Base-by-base conservation (phyloP, 1,284 basidiomycete genomes). In the Rhodotorula sp. region DNA sequence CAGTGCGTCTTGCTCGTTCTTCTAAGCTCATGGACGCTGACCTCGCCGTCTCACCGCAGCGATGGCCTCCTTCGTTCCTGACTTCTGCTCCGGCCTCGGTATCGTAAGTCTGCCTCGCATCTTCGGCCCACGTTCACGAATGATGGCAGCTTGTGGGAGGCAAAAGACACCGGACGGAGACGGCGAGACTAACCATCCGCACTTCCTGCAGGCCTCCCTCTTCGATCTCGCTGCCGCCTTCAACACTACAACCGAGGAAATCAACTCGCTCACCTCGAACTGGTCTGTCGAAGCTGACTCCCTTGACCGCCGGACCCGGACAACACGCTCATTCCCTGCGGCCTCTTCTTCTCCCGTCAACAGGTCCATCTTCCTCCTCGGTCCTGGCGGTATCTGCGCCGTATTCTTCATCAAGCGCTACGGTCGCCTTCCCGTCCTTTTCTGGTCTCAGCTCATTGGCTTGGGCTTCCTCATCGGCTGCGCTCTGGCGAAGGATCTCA, bases 341-440 rank as follows among this genome's bases (percentile, higher is more conserved):
- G n/a, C n/a, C n/a, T n/a, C n/a, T n/a, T n/a, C n/a, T n/a, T n/a
- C n/a, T n/a, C n/a, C 44, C 44, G 9, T 21, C 44, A 4, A 13
- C 44, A 44, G 44, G 44, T 66, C 48, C 13, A 69, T 70, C 46
- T 70, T 73, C 64, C 34, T 44, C 7, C 58, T 70, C 57, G 66
- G 71, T 1, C 66, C 63, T 9, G 66, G 71, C 4, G 66, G 65
- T 29, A 55, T 71, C 79, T 88, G 87, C 87, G 88, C 87, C 76
- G 89, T 89, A 66, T 89, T 89, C 54, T 32, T 67, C 46, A 67
- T 71, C 58, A 71, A 71, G 67, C 84, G 86, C 36, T 86, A 81
- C 77, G 88, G 88, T 17, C 84, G 88, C 62, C 84, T 89, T 17
- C 87, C 87, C 0, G 82, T 88, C 7, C 81, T 89, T 32, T 88